phyloP scores from a whole-genome alignment of 805 yeast genomes.

The Torulaspora franciscae region DNA sequence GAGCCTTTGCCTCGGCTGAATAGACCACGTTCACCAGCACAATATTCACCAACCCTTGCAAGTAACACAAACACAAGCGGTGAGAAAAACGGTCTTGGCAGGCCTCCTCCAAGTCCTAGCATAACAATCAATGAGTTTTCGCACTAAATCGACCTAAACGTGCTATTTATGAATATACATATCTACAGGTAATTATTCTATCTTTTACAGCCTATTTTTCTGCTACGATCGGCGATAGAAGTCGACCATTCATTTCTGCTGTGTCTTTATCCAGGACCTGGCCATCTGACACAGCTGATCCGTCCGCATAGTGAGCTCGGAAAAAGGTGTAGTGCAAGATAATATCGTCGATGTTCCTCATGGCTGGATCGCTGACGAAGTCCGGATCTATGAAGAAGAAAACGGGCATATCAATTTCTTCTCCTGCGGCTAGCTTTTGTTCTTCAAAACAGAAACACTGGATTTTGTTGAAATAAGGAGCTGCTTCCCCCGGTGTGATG shows the following conservation, averaged over 20 bases:
- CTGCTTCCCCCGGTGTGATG: slow-evolving; percentile 93
- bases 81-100: not conserved
- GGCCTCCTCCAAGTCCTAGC: slow-evolving; percentile 30
- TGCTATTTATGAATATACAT: slow-evolving; percentile 4
- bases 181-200: slow-evolving; percentile 5
- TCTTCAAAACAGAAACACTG: slow-evolving; percentile 99
- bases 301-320: slow-evolving; percentile 47
- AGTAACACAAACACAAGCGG: not conserved
- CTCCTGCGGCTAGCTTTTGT: slow-evolving; percentile 88
- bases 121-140: slow-evolving; percentile 22
- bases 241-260: slow-evolving; percentile 16
- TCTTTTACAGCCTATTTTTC: not conserved
- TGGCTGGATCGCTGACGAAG: slow-evolving; percentile 84
- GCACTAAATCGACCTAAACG: slow-evolving; percentile 5
- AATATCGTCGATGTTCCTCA: slow-evolving; percentile 86
- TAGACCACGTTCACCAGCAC: slow-evolving; percentile 1
- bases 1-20: slow-evolving; percentile 30
- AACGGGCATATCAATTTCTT: slow-evolving; percentile 98
- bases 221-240: slow-evolving; percentile 17
- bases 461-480: slow-evolving; percentile 93
- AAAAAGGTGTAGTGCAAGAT: slow-evolving; percentile 91
- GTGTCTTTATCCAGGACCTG: slow-evolving; percentile 10
- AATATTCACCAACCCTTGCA: not conserved
- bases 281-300: slow-evolving; percentile 34
- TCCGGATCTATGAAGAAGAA: slow-evolving; percentile 97